Evolutionary conservation across 2,329 filamentous ascomycete species (phyloP), one percentile per base, ranked within the genome.

Genomic region (Cryphonectria naterciae): DNA sequence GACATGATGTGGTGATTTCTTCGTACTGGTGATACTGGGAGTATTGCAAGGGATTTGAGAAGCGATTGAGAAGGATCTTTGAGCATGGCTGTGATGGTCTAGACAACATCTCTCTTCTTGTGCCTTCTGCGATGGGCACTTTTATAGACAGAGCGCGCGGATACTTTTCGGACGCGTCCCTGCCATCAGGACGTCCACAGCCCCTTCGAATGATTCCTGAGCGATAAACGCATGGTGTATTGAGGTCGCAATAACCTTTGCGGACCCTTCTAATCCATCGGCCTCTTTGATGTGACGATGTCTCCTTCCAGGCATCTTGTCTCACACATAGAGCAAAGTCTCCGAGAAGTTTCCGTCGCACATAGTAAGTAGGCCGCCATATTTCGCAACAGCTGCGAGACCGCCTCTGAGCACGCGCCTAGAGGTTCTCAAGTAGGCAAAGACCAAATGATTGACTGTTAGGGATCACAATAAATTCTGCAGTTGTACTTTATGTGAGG

Each of bases 291-390:
- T 25, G 46, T n/a, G 8, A 10, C 46, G n/a, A 56, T 56, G n/a
- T 37, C 32, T 61, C 10, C 10, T 1, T 43, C 61, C 17, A 19
- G 25, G 19, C 25, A 4, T 58, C 28, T 35, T 13, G 25, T 58
- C 54, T 13, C 54, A 19, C 46, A 49, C 8, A 8, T 22, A 58
- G 6, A 39, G 61, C 39, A 46, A 64, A 64, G 61, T 64, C 61
- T 64, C 61, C 61, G 61, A 64, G 37, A 64, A 46, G 61, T 41
- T 39, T 64, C 61, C 61, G 61, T 13, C 0, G 39, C 13, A 13
- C 39, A 28, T n/a, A 19, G 35, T 10, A 46, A 19, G 35, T 10
- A 46, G 32, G 22, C 39, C n/a, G 11, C 61, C 15, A 2, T 19
- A 39, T 37, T 3, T 17, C 17, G 58, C 32, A 39, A 4, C 2